A percentile compares a stretch with the other conserved stretches of the same genome.
phyloP scores from a whole-genome alignment of 1,139 yeast genomes.

The Geotrichum aggregatum region DNA sequence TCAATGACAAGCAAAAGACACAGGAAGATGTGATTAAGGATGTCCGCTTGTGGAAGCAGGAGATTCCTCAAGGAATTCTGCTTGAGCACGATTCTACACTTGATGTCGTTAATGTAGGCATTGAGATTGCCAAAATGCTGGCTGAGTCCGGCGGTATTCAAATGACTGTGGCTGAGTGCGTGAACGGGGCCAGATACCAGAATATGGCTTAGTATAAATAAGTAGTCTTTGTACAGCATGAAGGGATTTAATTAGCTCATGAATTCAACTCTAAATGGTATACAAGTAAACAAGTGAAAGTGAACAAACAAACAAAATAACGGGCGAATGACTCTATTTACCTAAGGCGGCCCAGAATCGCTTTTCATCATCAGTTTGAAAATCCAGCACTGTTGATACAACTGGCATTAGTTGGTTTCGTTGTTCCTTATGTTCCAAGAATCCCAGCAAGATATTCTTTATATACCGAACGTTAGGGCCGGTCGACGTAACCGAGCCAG shows the following conservation, averaged over 20 bases:
- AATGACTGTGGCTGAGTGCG: conserved; percentile 80
- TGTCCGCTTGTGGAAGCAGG: conserved; percentile 49
- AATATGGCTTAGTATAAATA: conserved; percentile 18
- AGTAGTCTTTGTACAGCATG: background rate
- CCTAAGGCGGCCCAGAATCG: conserved; percentile 58
- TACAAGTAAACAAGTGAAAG: no score
- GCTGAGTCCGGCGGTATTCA: conserved; percentile 45
- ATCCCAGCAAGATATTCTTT: conserved; percentile 83
- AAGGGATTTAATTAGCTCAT: background rate
- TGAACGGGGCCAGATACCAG: conserved; percentile 50
- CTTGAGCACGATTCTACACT: conserved; percentile 78
- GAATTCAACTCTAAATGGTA: no score
- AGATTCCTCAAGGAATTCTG: conserved; percentile 55
- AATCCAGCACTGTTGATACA: conserved; percentile 64
- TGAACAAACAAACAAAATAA: no score
- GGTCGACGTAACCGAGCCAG: conserved; percentile 3
- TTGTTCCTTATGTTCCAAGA: conserved; percentile 85
- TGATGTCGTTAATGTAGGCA: conserved; percentile 65
- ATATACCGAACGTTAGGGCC: conserved; percentile 63
- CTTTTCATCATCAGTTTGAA: conserved; percentile 67
- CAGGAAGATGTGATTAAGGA: conserved; percentile 53
- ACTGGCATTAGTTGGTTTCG: conserved; percentile 81
- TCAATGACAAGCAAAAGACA: conserved; percentile 44
- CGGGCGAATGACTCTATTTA: background rate
- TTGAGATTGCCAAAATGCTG: conserved; percentile 51